A percentile compares a stretch with the other conserved stretches of the same genome.
Evolutionary conservation across 495 filamentous ascomycete genomes (phyloP).

Genomic region (Lepidopterella palustris): DNA sequence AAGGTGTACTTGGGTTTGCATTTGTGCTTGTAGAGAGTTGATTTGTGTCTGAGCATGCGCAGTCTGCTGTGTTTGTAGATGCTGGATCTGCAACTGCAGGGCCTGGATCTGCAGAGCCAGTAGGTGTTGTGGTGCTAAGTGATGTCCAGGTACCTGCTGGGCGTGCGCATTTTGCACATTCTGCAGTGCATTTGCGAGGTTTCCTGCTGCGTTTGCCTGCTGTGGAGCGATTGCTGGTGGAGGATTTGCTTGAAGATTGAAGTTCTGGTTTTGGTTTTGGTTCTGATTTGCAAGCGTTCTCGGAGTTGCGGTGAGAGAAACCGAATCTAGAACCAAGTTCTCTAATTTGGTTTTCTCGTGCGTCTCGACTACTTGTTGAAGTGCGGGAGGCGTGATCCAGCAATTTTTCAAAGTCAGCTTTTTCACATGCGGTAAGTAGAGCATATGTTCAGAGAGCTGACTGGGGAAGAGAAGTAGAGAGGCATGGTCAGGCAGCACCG

Average conservation of each 20-base stretch:
- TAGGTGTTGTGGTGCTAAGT: slow-evolving; percentile 5
- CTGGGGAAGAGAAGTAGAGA: slow-evolving; percentile 11
- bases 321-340: slow-evolving; percentile 32
- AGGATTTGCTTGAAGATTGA: not conserved
- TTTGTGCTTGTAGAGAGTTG: slow-evolving; percentile 8
- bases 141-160: slow-evolving; percentile 5
- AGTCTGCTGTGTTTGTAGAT: slow-evolving; percentile 9
- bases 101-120: slow-evolving; percentile 14
- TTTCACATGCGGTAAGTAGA: slow-evolving; percentile 32
- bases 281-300: slow-evolving; percentile 7
- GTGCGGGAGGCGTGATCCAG: slow-evolving; percentile 32
- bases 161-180: not conserved
- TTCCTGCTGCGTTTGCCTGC: not conserved
- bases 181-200: not conserved
- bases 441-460: not conserved
- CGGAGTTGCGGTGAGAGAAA: slow-evolving; percentile 34
- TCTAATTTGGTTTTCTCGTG: slow-evolving; percentile 21
- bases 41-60: slow-evolving; percentile 17
- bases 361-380: slow-evolving; percentile 25
- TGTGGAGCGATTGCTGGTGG: not conserved
- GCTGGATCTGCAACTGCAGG: slow-evolving; percentile 15
- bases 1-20: slow-evolving; percentile 9
- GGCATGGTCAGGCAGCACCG: slow-evolving; percentile 32
- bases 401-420: slow-evolving; percentile 36
- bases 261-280: slow-evolving; percentile 2